Conservation (phyloP, 495 filamentous ascomycete genomes). For the Parmelia sp. region DNA sequence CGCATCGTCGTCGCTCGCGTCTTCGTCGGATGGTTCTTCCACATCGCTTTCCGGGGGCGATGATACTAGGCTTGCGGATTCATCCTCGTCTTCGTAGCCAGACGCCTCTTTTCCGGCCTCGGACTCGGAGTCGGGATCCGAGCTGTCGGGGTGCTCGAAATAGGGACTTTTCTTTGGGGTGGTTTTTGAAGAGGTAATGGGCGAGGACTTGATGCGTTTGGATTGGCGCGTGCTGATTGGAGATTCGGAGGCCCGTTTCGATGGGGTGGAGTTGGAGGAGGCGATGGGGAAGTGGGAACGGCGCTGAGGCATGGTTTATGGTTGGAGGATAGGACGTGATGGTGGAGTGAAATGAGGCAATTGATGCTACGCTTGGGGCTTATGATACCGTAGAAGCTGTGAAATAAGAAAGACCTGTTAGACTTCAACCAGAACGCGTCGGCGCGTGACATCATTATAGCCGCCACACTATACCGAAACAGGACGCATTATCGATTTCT, state of each 20-base stretch:
- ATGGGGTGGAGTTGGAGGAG: conserved; percentile 21
- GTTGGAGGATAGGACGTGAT: neutral
- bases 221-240: conserved; percentile 32
- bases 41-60: conserved; percentile 27
- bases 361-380: neutral
- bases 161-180: conserved; percentile 56
- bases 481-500: conserved; percentile 6
- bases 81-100: conserved; percentile 36
- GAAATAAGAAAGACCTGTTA: no score
- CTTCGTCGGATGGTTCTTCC: conserved; percentile 27
- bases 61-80: conserved; percentile 21
- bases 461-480: conserved; percentile 7
- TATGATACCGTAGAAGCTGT: neutral
- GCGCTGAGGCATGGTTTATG: conserved; percentile 21
- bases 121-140: conserved; percentile 31
- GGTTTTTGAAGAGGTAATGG: conserved; percentile 33
- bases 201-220: conserved; percentile 42
- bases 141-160: conserved; percentile 40
- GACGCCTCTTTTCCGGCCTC: conserved; percentile 29
- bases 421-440: conserved; percentile 12
- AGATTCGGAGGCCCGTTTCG: conserved; percentile 29
- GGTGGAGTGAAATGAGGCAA: neutral
- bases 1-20: conserved; percentile 30
- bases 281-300: conserved; percentile 21
- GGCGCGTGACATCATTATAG: conserved; percentile 17